Evolutionary conservation across 225 moss, liverwort and hornwort species (phyloP).

Genomic region (Anthoceros angustus): DNA sequence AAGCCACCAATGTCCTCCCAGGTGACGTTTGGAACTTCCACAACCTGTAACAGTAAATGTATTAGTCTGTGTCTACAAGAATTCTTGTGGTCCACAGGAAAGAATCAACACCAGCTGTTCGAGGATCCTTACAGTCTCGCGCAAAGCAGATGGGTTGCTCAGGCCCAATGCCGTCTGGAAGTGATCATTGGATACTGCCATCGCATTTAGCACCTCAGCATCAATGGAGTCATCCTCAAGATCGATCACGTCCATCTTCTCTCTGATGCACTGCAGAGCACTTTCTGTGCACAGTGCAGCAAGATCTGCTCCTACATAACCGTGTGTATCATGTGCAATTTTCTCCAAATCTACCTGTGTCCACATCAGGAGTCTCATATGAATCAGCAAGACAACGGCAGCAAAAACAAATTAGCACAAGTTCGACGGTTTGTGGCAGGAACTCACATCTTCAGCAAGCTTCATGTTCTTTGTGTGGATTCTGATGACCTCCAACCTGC

Average conservation of each 20-base stretch:
- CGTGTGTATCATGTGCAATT: constrained; percentile 83
- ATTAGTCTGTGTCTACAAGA: not conserved
- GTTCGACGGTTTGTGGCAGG: not conserved
- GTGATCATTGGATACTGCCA: constrained; percentile 88
- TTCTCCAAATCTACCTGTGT: constrained; percentile 72
- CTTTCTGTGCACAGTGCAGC: constrained; percentile 81
- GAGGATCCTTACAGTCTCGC: constrained; percentile 31
- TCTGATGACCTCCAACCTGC: constrained; percentile 27
- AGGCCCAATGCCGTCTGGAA: constrained; percentile 88
- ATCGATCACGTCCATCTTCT: constrained; percentile 97
- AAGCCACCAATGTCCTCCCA: constrained; percentile 21
- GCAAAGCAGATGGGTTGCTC: constrained; percentile 92
- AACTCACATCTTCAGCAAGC: constrained; percentile 4
- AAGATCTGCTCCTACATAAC: constrained; percentile 91
- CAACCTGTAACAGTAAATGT: constrained; percentile 6
- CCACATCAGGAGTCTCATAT: not conserved
- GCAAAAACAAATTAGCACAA: not conserved
- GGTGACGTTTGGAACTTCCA: constrained; percentile 18
- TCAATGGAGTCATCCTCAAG: constrained; percentile 91
- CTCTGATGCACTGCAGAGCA: constrained; percentile 87
- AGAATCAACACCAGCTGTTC: not conserved
- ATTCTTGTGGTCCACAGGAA: not conserved
- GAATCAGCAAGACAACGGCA: not conserved
- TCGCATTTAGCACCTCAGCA: constrained; percentile 87
- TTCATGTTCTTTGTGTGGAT: constrained; percentile 43